Evolutionary conservation across 345 rosid genomes (phyloP), one percentile per base, ranked within the genome.

Genomic region (Nasturtium officinale): DNA sequence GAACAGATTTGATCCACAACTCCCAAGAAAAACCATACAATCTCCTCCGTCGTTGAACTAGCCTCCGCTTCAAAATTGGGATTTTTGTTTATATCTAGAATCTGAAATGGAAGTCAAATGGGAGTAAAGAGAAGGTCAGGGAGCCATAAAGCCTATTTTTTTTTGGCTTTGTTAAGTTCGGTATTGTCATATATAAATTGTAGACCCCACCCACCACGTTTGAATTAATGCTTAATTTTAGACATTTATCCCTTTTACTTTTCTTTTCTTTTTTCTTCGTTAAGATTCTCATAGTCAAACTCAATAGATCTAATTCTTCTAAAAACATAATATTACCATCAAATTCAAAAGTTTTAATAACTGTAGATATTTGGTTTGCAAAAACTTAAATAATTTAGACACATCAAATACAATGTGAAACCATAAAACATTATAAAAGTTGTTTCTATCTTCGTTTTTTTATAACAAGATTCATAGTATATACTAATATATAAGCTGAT

Each of bases 1-100:
- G 37, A 33, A 33, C 51, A 17, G 67, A 59, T 13, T 58, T 13
- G 12, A 21, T 9, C 15, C 4, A 47, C 2, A 35, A 26, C 67
- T 72, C 76, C 69, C 62, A 61, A 9, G 76, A 72, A 18, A 52
- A 61, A n/a, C 53, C 69, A 72, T 72, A 51, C 17, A 61, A 48
- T 33, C 66, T 17, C 15, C 26, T 35, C 74, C 67, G 65, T 23
- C 17, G 10, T 35, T 37, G 51, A 71, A 33, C 40, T 21, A 73
- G 51, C 72, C 38, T 46, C 58, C 43, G 32, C 28, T 63, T 74
- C 65, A 65, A 46, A 73, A 28, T 25, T 53, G 10, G n/a, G 77
- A 45, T 30, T 9, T 51, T 25, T 38, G 0, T 12, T 21, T 9
- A 6, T 57, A 17, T 46, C 1, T n/a, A 23, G 26, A 70, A 70